Evolutionary conservation across 805 yeast genomes (phyloP).

Genomic region (Myxozyma kluyveri): DNA sequence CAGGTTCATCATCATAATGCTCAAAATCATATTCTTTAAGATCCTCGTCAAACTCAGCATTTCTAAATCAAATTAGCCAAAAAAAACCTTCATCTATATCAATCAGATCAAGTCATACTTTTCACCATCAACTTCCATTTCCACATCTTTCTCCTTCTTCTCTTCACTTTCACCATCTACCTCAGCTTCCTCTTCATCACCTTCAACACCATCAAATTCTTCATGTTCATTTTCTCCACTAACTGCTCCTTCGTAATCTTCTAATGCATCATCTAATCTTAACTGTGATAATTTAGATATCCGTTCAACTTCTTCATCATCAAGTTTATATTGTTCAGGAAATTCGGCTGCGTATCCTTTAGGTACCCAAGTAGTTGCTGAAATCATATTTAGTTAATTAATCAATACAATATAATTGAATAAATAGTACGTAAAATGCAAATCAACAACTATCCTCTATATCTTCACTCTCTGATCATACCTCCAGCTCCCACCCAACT

Average conservation of each 20-base stretch:
- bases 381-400: conserved; percentile 69
- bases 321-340: conserved; percentile 82
- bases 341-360: conserved; percentile 91
- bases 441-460: too few species aligned
- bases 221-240: conserved; percentile 10
- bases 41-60: conserved; percentile 59
- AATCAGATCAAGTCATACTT: conserved; percentile 13
- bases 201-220: conserved; percentile 16
- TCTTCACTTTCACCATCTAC: conserved; percentile 23
- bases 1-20: conserved; percentile 69
- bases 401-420: too few species aligned
- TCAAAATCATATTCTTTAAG: conserved; percentile 85
- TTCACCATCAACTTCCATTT: conserved; percentile 29
- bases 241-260: conserved; percentile 54
- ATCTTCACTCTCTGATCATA: too few species aligned
- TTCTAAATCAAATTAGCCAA: too few species aligned
- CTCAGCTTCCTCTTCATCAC: conserved; percentile 20
- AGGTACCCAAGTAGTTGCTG: conserved; percentile 94
- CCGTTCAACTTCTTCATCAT: conserved; percentile 90
- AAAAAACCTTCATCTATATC: too few species aligned
- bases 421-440: neutral
- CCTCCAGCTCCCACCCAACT: too few species aligned
- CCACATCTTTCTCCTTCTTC: conserved; percentile 27
- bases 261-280: conserved; percentile 73
- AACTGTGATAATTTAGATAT: conserved; percentile 80